Percentiles rank a stretch among this genome's conserved stretches.
Evolutionary conservation across 352 stramenopile genomes (phyloP).

Genomic region (Pythium dissotocum): DNA sequence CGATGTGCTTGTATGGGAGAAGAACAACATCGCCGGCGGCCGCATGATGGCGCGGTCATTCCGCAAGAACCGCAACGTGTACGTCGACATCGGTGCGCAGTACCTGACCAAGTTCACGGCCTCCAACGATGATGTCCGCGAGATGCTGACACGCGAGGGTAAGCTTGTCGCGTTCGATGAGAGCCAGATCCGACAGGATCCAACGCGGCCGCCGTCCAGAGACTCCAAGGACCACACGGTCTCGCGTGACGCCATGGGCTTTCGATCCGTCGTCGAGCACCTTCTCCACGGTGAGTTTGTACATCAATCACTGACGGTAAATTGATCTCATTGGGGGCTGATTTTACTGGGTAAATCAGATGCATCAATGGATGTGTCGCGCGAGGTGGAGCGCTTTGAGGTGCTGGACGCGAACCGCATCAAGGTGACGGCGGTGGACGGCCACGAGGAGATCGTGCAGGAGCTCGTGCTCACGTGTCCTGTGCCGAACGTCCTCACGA

Average conservation of each 20-base stretch:
- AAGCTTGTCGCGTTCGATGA: conserved; percentile 48
- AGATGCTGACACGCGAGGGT: conserved; percentile 32
- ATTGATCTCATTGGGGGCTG: not conserved
- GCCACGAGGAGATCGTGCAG: conserved; percentile 55
- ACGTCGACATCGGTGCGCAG: conserved; percentile 72
- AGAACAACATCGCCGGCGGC: conserved; percentile 65
- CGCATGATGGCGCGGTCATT: conserved; percentile 73
- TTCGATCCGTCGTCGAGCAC: conserved; percentile 54
- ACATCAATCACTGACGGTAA: not conserved
- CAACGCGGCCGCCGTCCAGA: conserved; percentile 30
- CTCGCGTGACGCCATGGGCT: conserved; percentile 42
- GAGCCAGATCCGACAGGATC: conserved; percentile 51
- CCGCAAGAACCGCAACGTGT: conserved; percentile 46
- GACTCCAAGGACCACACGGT: conserved; percentile 43
- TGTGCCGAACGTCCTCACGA: conserved; percentile 54
- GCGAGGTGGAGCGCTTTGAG: conserved; percentile 52
- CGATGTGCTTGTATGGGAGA: conserved; percentile 66
- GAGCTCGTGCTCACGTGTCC: conserved; percentile 72
- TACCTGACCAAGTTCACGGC: conserved; percentile 59
- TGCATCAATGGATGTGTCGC: conserved; percentile 41
- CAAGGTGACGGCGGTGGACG: conserved; percentile 41
- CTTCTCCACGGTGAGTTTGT: conserved; percentile 42
- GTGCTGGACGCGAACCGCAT: conserved; percentile 51
- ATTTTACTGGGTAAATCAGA: conserved; percentile 24
- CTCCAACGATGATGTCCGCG: conserved; percentile 53